phyloP scores from a whole-genome alignment of 352 stramenopile species.

The Pythium dissotocum region DNA sequence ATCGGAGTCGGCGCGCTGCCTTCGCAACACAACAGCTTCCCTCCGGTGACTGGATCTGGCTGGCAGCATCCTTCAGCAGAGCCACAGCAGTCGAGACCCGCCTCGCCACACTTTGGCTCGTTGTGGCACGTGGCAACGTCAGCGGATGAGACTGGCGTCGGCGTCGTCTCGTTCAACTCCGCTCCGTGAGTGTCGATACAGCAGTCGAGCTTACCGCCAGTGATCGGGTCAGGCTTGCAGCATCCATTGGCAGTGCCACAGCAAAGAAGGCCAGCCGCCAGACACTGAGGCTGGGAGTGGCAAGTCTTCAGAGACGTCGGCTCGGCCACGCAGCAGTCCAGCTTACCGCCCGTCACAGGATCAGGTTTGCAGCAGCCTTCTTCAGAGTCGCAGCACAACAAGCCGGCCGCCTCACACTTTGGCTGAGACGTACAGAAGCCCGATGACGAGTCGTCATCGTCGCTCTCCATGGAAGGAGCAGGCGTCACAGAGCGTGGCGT shows the following conservation, averaged over 20 bases:
- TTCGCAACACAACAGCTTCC: slow-evolving; percentile 34
- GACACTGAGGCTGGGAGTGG: slow-evolving; percentile 43
- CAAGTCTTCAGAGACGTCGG: slow-evolving; percentile 28
- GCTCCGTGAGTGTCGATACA: slow-evolving; percentile 17
- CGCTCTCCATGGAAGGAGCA: not conserved
- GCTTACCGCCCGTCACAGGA: slow-evolving; percentile 29
- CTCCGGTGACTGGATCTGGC: slow-evolving; percentile 31
- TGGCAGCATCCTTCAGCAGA: slow-evolving; percentile 38
- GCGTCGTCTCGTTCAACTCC: not conserved
- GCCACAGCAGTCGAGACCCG: slow-evolving; percentile 39
- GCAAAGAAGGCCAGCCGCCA: slow-evolving; percentile 45
- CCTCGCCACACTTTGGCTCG: slow-evolving; percentile 36
- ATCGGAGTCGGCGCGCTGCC: not conserved
- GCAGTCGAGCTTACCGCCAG: slow-evolving; percentile 38
- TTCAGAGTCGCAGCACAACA: slow-evolving; percentile 47
- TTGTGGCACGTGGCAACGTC: slow-evolving; percentile 29
- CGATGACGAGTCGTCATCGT: not conserved
- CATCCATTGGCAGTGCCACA: slow-evolving; percentile 44
- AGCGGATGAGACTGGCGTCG: slow-evolving; percentile 16
- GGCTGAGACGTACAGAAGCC: slow-evolving; percentile 44
- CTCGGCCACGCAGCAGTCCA: slow-evolving; percentile 42
- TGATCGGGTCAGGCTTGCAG: slow-evolving; percentile 38
- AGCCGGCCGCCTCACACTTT: slow-evolving; percentile 37
- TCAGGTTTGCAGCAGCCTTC: slow-evolving; percentile 46
- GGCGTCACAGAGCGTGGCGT: slow-evolving; percentile 17